Conservation (phyloP, 192 early-diverging fungal species). For the Backusella parvicylindrica region DNA sequence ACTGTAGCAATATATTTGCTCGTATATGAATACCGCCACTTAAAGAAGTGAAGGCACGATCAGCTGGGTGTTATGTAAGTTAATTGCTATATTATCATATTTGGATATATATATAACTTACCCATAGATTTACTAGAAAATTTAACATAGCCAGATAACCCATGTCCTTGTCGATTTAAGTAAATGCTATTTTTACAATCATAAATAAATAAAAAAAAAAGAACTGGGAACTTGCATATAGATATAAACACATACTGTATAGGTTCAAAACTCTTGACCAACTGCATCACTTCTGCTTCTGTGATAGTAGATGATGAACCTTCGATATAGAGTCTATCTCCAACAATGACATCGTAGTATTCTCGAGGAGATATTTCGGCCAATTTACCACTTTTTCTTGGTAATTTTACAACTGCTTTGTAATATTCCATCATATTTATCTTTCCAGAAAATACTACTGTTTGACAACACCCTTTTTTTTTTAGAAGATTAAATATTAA, state of each 20-base stretch:
- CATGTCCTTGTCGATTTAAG: not conserved
- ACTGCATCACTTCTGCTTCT: conserved; percentile 25
- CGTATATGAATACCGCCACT: conserved; percentile 21
- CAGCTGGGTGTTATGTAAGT: conserved; percentile 19
- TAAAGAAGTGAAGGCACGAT: conserved; percentile 39
- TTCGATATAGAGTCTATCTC: conserved; percentile 23
- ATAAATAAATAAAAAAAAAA: not conserved
- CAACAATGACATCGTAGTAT: conserved; percentile 5
- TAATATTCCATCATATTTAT: not conserved
- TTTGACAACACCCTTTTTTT: not conserved
- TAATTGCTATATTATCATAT: not conserved
- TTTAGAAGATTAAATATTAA: not conserved
- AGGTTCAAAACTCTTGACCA: conserved; percentile 18
- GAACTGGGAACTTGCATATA: not conserved
- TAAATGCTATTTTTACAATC: not conserved
- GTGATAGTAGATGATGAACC: conserved; percentile 8
- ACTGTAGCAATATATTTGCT: conserved; percentile 14
- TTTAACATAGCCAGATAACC: conserved; percentile 15
- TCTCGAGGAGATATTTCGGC: not conserved
- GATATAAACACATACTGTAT: conserved; percentile 15
- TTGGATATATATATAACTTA: not conserved
- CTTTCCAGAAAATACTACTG: not conserved
- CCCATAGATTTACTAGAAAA: conserved; percentile 31
- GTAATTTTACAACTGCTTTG: conserved; percentile 15
- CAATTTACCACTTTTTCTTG: not conserved